phyloP scores from a whole-genome alignment of 768 basidiomycete species.

The Roridomyces roridus region DNA sequence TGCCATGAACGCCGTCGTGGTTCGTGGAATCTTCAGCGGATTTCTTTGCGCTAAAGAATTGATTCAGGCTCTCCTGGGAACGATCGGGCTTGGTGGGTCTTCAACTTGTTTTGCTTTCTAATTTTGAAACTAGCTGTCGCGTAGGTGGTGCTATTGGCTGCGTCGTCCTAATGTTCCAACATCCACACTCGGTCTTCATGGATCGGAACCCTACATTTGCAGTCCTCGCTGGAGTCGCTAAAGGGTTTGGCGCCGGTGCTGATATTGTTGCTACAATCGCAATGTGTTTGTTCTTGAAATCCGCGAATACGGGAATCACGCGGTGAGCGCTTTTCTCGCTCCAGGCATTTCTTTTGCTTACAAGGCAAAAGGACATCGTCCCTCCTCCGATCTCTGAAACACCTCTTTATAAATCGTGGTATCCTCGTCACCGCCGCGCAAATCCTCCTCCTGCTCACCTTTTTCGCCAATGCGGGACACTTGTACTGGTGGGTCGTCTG shows the following conservation, averaged over 20 bases:
- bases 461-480: slow-evolving; percentile 41
- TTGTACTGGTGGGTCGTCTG: slow-evolving; percentile 46
- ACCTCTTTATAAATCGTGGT: slow-evolving; percentile 49
- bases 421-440: slow-evolving; percentile 52
- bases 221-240: slow-evolving; percentile 49
- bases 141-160: slow-evolving; percentile 11
- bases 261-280: slow-evolving; percentile 52
- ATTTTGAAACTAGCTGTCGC: neutral
- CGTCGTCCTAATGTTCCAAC: slow-evolving; percentile 15
- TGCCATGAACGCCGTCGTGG: slow-evolving; percentile 22
- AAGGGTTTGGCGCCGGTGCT: slow-evolving; percentile 49
- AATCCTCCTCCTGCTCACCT: slow-evolving; percentile 44
- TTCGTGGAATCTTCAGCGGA: no score
- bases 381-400: slow-evolving; percentile 45
- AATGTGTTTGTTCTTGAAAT: slow-evolving; percentile 47
- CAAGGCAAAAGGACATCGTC: slow-evolving; percentile 47
- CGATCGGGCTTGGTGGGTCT: slow-evolving; percentile 5
- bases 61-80: neutral
- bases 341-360: no score
- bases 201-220: slow-evolving; percentile 11
- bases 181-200: slow-evolving; percentile 7
- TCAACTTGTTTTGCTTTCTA: no score
- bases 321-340: slow-evolving; percentile 40
- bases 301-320: slow-evolving; percentile 43
- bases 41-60: neutral